Percentiles rank a stretch among this genome's conserved stretches.
Evolutionary conservation across 306 rosid species (phyloP).

Genomic region (Dryas alaskensis): DNA sequence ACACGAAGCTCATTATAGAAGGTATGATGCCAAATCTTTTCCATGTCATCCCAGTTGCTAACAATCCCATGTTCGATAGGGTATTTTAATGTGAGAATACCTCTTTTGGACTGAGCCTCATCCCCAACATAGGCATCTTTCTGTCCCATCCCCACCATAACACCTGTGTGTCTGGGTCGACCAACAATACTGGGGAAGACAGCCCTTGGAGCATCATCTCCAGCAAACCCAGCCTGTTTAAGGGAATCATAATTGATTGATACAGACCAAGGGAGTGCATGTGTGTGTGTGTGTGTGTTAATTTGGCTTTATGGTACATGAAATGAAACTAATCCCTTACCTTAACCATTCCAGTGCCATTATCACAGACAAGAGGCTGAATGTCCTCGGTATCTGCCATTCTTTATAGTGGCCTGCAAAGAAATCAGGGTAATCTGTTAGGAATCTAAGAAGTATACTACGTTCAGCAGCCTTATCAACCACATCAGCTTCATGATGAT

Average conservation of each 20-base stretch:
- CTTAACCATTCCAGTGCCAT: conserved; percentile 51
- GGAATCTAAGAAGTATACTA: background rate
- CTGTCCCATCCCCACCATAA: conserved; percentile 48
- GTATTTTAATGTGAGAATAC: conserved; percentile 41
- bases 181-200: conserved; percentile 48
- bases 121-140: conserved; percentile 46
- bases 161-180: conserved; percentile 43
- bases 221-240: conserved; percentile 44
- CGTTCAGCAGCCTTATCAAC: background rate
- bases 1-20: conserved; percentile 46
- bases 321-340: conserved; percentile 14
- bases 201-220: conserved; percentile 47
- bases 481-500: background rate
- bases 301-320: background rate
- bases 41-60: conserved; percentile 49
- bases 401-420: conserved; percentile 12
- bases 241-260: background rate
- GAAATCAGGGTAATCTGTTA: background rate
- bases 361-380: conserved; percentile 46
- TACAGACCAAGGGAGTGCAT: background rate
- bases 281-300: background rate
- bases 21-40: conserved; percentile 45
- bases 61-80: conserved; percentile 45
- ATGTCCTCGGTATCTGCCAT: conserved; percentile 44
- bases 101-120: conserved; percentile 47